Evolutionary conservation across 768 basidiomycete species (phyloP), one percentile per base, ranked within the genome.

Genomic region (Lyophyllum shimeji): DNA sequence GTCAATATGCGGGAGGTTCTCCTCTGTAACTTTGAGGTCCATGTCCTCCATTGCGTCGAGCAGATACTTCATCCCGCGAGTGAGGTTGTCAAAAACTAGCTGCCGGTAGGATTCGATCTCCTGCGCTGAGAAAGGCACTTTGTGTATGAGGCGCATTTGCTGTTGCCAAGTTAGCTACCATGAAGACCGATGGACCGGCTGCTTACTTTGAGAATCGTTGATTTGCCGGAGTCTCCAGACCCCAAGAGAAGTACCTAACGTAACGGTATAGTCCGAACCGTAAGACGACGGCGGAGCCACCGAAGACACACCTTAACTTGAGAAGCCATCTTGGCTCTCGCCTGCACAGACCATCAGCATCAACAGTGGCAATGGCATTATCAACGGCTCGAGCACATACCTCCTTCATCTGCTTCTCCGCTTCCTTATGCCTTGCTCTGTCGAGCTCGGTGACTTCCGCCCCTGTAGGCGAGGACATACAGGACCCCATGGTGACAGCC

Each of bases 81-180:
- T 89, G 27, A 99, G 73, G 72, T 99, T 98, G 65, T 89, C 88
- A 69, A 96, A 99, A 9, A 95, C 86, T 44, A 97, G 85, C 65
- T 96, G 95, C 1, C 95, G 86, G 64, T 89, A 97, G 15, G 80
- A 84, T 71, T 98, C 95, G 37, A 90, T 81, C 70, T 98, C 97
- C 63, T 85, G 81, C 0, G 82, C 50, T 0, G 87, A 82, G 73
- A 97, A 99, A 0, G 91, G 88, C 1, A 93, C 77, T 56, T 85
- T 82, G 72, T 98, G 95, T 48, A 99, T 97, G 37, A 97, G 77
- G 37, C 95, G 87, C 95, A 98, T 98, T 88, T 98, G 95, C 90
- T 95, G 57, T 20, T 43, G 29, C n/a, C 20, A 33, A 49, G n/a
- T 49, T 24, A 47, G 29, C 53, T 24, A 20, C 1, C 20, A 31